Evolutionary conservation across 2,329 filamentous ascomycete genomes (phyloP), one percentile per base, ranked within the genome.

Genomic region (Microdochium paspali): DNA sequence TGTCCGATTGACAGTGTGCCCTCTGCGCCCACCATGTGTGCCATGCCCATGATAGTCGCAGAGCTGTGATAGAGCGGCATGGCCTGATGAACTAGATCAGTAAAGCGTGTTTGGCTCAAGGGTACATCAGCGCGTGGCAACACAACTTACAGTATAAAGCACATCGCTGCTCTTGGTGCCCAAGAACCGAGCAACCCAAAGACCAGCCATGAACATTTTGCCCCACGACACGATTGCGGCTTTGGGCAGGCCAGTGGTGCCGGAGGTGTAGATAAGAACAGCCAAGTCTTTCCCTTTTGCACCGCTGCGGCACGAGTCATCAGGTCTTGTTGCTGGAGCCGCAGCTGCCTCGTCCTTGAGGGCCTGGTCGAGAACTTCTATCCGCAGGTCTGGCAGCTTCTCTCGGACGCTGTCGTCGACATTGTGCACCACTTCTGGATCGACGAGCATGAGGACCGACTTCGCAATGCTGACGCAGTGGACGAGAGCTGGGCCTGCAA

Each of bases 61-160:
- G 89, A 88, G 35, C 85, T 84, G 68, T 95, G 90, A 61, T 95
- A 95, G 6, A 95, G 73, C 0, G 90, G 90, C 87, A 95, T 94
- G 48, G 84, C 84, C 83, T 87, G 50, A 5, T 44, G 13, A 40
- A 24, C 10, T 20, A 18, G n/a, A 24, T 47, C 20, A 51, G 46
- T 45, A 15, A 12, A 44, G 23, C 12, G 4, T 20, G 15, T 26
- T n/a, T n/a, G n/a, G n/a, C n/a, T n/a, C n/a, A n/a, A n/a, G n/a
- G n/a, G n/a, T n/a, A n/a, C n/a, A n/a, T n/a, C n/a, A n/a, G n/a
- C n/a, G n/a, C n/a, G n/a, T n/a, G n/a, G 20, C 18, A 15, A 12
- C 10, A 9, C 2, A 24, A 58, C 72, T 60, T 73, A 84, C 82
- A 12, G 87, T 90, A 60, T 89, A 91, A 59, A 88, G 82, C 28